These are phyloP conservation scores for Saccharomycopsis hybrid DNA, from an alignment of 1,139 yeast genomes.

Conservation along the genomic window DNA sequence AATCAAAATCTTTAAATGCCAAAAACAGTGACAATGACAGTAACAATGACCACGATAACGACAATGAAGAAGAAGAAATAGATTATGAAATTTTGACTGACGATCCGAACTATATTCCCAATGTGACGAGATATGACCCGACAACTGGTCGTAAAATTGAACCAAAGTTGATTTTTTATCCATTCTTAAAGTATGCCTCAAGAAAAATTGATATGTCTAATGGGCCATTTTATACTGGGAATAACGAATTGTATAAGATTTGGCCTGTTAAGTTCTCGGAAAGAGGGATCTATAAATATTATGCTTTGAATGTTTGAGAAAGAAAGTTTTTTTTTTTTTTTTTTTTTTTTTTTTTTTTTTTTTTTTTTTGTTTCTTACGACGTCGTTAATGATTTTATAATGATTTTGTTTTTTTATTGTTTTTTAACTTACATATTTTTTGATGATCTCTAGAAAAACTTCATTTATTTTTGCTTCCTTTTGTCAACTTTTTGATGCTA, in stretches of 20 bases:
- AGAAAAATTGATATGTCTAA: conserved; percentile 19
- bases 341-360: too few species aligned
- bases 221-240: conserved; percentile 20
- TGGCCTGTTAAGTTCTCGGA: conserved; percentile 22
- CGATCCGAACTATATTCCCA: conserved; percentile 19
- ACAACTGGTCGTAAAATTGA: conserved; percentile 58
- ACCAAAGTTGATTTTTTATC: conserved; percentile 19
- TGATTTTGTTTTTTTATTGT: neutral
- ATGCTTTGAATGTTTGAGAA: conserved; percentile 19
- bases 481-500: too few species aligned
- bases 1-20: neutral
- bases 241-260: conserved; percentile 15
- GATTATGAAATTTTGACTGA: conserved; percentile 20
- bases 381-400: too few species aligned
- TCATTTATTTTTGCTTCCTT: too few species aligned
- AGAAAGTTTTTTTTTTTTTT: too few species aligned
- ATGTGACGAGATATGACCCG: conserved; percentile 47
- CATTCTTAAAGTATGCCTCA: conserved; percentile 20
- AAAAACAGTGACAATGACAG: conserved; percentile 27
- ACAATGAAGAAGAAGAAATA: conserved; percentile 10
- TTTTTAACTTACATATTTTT: too few species aligned
- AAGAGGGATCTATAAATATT: conserved; percentile 21
- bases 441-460: too few species aligned
- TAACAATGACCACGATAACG: conserved; percentile 17
- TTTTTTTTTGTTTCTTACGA: too few species aligned